Conservation (phyloP, 1,284 basidiomycete genomes). For the Rhodotorula glutinis region DNA sequence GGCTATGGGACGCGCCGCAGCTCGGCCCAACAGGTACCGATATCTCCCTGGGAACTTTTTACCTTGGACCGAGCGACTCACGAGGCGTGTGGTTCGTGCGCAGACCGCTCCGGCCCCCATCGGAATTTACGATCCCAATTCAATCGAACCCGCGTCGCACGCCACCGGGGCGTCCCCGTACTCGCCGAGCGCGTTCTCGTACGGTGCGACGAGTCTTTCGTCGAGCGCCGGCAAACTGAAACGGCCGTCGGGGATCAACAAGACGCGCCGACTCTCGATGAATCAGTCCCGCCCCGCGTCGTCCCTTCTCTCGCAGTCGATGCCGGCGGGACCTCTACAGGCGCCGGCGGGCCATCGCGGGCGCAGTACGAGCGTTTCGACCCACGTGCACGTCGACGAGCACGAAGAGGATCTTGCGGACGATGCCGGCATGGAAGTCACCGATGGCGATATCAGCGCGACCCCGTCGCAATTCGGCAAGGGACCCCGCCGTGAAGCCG, state of each 20-base stretch:
- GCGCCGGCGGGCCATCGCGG: not conserved
- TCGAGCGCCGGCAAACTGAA: slow-evolving; percentile 31
- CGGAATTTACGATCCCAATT: not conserved
- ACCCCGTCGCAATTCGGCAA: slow-evolving; percentile 1
- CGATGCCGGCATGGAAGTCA: not conserved
- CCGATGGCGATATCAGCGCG: not conserved
- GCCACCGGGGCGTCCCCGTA: not conserved
- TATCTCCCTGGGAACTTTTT: not conserved
- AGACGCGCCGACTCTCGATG: slow-evolving; percentile 15
- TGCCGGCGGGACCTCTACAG: not conserved
- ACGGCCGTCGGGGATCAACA: slow-evolving; percentile 14
- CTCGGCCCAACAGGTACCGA: slow-evolving; percentile 26
- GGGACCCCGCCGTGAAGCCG: not conserved
- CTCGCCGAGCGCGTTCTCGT: not conserved
- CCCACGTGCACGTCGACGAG: not conserved
- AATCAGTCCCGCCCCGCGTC: not conserved
- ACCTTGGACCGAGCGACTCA: not conserved
- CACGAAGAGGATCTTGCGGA: not conserved
- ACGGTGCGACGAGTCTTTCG: not conserved
- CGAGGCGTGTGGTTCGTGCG: not conserved
- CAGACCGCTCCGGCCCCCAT: not conserved
- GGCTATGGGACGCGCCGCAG: slow-evolving; percentile 30
- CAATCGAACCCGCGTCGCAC: not conserved
- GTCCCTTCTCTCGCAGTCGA: not conserved
- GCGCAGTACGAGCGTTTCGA: slow-evolving; percentile 8